Conservation (phyloP, 768 basidiomycete species). For the Thelephora ganbajun region DNA sequence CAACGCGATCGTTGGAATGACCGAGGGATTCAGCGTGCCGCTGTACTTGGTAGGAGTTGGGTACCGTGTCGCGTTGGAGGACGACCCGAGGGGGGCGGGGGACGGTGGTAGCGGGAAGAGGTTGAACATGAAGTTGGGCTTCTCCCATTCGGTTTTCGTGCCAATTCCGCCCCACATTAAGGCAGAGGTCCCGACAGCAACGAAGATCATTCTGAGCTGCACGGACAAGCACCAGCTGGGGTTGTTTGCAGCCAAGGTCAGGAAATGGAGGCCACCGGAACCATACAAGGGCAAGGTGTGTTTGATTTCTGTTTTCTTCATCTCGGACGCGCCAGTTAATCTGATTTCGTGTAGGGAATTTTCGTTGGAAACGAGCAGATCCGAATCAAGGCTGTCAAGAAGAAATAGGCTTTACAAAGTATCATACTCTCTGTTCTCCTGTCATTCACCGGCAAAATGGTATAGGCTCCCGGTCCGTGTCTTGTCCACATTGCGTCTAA, state of each 20-base stretch:
- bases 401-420: constrained; percentile 51
- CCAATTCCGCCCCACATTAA: constrained; percentile 74
- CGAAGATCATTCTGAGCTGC: constrained; percentile 70
- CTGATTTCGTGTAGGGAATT: neutral
- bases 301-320: constrained; percentile 4
- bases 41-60: constrained; percentile 91
- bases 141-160: constrained; percentile 76
- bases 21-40: constrained; percentile 72
- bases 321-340: neutral
- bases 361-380: constrained; percentile 79
- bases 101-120: constrained; percentile 42
- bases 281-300: constrained; percentile 96
- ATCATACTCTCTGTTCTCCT: neutral
- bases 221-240: constrained; percentile 83
- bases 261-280: constrained; percentile 79
- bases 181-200: constrained; percentile 67
- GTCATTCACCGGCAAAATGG: neutral
- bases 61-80: constrained; percentile 79
- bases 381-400: constrained; percentile 84
- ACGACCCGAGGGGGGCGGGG: constrained; percentile 44
- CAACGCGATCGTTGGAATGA: constrained; percentile 86
- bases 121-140: constrained; percentile 86
- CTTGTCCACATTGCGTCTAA: too few relatives aligned
- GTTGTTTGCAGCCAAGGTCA: constrained; percentile 76
- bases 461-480: too few relatives aligned